A percentile compares a stretch with the other conserved stretches of the same genome.
Evolutionary conservation across 352 stramenopile genomes (phyloP).

Genomic region (Globisporangium acanthophoron): DNA sequence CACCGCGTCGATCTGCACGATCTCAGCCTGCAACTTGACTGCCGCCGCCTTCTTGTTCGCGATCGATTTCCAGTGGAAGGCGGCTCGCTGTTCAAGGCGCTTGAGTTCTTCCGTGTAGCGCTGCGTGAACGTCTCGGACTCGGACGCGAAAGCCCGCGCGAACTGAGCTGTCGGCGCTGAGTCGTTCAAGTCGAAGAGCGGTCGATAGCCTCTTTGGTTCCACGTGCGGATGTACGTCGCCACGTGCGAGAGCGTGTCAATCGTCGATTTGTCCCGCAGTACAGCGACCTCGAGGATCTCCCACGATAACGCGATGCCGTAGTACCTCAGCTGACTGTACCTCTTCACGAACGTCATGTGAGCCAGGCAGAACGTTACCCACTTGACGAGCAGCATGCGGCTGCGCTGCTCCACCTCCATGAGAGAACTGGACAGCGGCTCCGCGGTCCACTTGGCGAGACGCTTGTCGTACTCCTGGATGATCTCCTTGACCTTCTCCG

Average conservation of each 20-base stretch:
- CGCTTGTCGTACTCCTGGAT: constrained; percentile 4
- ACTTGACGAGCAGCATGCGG: constrained; percentile 31
- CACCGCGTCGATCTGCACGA: neutral
- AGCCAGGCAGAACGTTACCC: constrained; percentile 36
- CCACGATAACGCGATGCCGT: constrained; percentile 39
- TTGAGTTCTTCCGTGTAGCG: constrained; percentile 3
- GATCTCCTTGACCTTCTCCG: constrained; percentile 2
- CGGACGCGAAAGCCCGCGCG: constrained; percentile 16
- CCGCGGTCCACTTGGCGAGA: constrained; percentile 10
- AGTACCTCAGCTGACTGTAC: constrained; percentile 18
- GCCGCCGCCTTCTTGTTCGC: neutral
- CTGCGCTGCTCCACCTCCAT: constrained; percentile 32
- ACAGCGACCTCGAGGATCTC: constrained; percentile 28
- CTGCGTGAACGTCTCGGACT: constrained; percentile 1
- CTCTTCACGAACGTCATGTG: constrained; percentile 19
- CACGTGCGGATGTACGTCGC: constrained; percentile 34
- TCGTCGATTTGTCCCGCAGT: constrained; percentile 20
- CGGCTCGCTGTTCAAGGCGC: neutral
- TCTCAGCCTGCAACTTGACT: neutral
- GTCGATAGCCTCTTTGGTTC: constrained; percentile 10
- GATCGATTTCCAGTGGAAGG: neutral
- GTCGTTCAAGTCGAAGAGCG: constrained; percentile 41
- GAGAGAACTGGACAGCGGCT: constrained; percentile 12
- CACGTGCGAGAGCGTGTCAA: constrained; percentile 25
- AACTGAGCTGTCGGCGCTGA: constrained; percentile 36